A percentile compares a stretch with the other conserved stretches of the same genome.
These are phyloP conservation scores for Aspergillus pseudonomiae DNA, from an alignment of 2,329 filamentous ascomycete species.

Conservation along the genomic window DNA sequence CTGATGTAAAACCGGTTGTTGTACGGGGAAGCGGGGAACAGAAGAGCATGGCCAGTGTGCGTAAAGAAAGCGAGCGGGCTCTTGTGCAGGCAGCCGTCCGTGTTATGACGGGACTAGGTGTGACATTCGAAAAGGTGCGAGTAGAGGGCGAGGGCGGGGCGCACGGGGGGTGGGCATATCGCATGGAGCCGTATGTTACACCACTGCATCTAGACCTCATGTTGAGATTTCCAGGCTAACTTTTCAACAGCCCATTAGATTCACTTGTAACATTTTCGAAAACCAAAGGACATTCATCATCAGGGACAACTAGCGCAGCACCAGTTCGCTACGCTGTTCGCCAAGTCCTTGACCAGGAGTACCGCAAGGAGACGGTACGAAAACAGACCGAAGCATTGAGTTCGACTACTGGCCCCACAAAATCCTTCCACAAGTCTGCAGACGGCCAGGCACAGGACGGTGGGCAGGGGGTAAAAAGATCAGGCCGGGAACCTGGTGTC, in stretches of 20 bases:
- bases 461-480: slow-evolving; percentile 23
- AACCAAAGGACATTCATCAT: slow-evolving; percentile 31
- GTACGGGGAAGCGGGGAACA: slow-evolving; percentile 70
- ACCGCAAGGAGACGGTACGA: slow-evolving; percentile 70
- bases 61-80: slow-evolving; percentile 79
- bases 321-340: slow-evolving; percentile 90
- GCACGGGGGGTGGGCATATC: slow-evolving; percentile 76
- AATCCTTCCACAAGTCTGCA: slow-evolving; percentile 28
- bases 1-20: slow-evolving; percentile 88
- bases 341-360: slow-evolving; percentile 90
- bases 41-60: slow-evolving; percentile 76
- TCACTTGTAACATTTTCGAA: slow-evolving; percentile 67
- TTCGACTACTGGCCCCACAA: slow-evolving; percentile 34
- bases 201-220: not conserved
- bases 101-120: slow-evolving; percentile 79
- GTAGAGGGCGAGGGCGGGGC: slow-evolving; percentile 69
- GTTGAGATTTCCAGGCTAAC: not conserved
- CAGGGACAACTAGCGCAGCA: slow-evolving; percentile 59
- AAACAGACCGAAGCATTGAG: slow-evolving; percentile 64
- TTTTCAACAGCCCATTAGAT: slow-evolving; percentile 65
- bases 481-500: slow-evolving; percentile 44
- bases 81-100: slow-evolving; percentile 80
- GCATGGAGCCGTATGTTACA: slow-evolving; percentile 84
- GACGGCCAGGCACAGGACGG: slow-evolving; percentile 36
- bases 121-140: slow-evolving; percentile 77